phyloP scores from a whole-genome alignment of 2,329 filamentous ascomycete species.

The Dothidotthia symphoricarpi region DNA sequence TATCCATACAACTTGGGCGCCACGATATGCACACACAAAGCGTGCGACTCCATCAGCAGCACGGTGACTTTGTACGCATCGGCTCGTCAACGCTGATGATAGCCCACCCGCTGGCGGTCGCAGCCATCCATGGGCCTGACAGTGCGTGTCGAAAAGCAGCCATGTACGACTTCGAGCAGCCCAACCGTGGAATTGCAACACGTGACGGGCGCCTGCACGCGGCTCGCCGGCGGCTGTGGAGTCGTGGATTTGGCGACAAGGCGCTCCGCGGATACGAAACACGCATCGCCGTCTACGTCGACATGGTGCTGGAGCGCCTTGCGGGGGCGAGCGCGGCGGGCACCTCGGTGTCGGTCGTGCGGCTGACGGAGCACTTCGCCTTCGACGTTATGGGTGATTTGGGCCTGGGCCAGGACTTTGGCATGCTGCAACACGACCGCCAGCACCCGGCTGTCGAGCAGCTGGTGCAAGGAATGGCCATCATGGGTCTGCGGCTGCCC shows the following conservation, averaged over 20 bases:
- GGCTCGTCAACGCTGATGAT: no score
- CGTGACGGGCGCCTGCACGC: background rate
- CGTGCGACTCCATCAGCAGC: constrained; percentile 38
- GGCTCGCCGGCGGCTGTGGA: constrained; percentile 32
- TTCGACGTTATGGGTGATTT: background rate
- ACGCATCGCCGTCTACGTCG: constrained; percentile 2
- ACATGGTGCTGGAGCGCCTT: no score
- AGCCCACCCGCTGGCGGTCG: background rate
- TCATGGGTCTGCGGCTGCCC: no score
- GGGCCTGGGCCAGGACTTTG: background rate
- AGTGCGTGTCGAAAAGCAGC: constrained; percentile 1
- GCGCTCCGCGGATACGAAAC: constrained; percentile 28
- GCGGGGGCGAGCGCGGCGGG: no score
- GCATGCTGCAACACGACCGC: background rate
- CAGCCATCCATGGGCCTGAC: constrained; percentile 2
- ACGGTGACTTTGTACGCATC: constrained; percentile 46
- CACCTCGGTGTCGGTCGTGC: no score
- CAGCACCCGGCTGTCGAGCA: background rate
- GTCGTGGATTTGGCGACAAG: constrained; percentile 44
- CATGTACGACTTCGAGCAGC: constrained; percentile 2
- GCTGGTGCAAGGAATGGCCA: background rate
- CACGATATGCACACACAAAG: constrained; percentile 29
- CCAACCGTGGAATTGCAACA: constrained; percentile 1
- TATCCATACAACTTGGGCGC: constrained; percentile 23
- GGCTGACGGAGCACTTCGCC: no score